Percentiles rank a stretch among this genome's conserved stretches.
phyloP scores from a whole-genome alignment of 2,329 filamentous ascomycete genomes.

The Pseudohalonectria lignicola region DNA sequence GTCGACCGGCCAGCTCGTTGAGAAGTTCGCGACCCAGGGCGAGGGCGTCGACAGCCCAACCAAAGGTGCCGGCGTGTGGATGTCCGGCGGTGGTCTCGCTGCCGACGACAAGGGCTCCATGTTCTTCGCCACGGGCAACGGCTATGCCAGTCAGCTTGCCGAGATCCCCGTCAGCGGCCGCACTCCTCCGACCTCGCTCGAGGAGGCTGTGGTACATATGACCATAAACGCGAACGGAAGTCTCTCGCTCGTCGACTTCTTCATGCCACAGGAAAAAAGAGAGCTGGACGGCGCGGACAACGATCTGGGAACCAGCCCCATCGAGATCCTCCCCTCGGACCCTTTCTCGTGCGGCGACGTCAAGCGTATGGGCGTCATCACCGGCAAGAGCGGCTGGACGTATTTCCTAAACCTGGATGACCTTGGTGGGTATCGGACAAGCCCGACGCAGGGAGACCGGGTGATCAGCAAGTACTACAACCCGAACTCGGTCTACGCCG shows the following conservation, averaged over 20 bases:
- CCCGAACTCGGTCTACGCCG: conserved; percentile 36
- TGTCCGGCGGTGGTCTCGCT: conserved; percentile 34
- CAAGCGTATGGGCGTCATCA: conserved; percentile 34
- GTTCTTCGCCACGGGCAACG: conserved; percentile 36
- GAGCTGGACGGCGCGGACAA: conserved; percentile 36
- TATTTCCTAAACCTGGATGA: conserved; percentile 37
- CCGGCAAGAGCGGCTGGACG: conserved; percentile 37
- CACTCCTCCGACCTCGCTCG: conserved; percentile 30
- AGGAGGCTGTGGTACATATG: conserved; percentile 37
- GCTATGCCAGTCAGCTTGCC: conserved; percentile 32
- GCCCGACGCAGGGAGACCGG: conserved; percentile 17
- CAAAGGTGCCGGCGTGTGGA: conserved; percentile 33
- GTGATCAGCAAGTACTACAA: conserved; percentile 32
- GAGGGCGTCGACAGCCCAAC: conserved; percentile 25
- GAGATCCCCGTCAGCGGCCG: conserved; percentile 30
- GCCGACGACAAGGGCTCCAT: conserved; percentile 33
- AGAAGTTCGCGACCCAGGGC: conserved; percentile 30
- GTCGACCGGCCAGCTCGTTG: conserved; percentile 28
- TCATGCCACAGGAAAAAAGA: conserved; percentile 38
- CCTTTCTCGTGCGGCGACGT: conserved; percentile 30
- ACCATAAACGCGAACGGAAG: conserved; percentile 30
- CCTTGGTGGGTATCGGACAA: conserved; percentile 35
- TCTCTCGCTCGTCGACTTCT: conserved; percentile 32
- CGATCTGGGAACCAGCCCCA: conserved; percentile 33
- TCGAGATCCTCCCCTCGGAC: conserved; percentile 28